Conservation (phyloP, 1,284 basidiomycete genomes). For the Rhodotorula sp. region DNA sequence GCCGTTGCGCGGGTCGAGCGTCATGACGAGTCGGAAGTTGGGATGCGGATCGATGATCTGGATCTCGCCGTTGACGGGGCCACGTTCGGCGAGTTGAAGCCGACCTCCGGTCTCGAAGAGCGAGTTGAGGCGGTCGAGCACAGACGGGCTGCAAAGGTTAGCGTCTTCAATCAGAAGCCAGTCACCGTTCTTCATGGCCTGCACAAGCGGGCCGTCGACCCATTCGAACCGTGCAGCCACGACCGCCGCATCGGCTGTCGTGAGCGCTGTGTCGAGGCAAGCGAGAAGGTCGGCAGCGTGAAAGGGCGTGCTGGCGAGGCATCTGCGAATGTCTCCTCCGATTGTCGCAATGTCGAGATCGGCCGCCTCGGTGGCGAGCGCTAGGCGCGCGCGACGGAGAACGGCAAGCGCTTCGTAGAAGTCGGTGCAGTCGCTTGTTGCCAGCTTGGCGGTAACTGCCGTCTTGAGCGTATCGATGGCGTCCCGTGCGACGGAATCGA, state of each 20-base stretch:
- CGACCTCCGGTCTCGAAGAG: constrained; percentile 81
- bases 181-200: constrained; percentile 78
- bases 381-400: constrained; percentile 18
- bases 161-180: constrained; percentile 93
- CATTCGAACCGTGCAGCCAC: constrained; percentile 76
- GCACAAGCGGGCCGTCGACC: constrained; percentile 91
- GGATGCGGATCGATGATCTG: constrained; percentile 78
- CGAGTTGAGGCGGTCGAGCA: constrained; percentile 94
- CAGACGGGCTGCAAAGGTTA: constrained; percentile 91
- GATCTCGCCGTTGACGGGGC: constrained; percentile 73
- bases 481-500: constrained; percentile 29
- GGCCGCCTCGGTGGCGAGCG: constrained; percentile 8
- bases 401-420: constrained; percentile 17
- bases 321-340: neutral
- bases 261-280: constrained; percentile 6
- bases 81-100: constrained; percentile 84
- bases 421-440: constrained; percentile 1
- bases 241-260: constrained; percentile 9
- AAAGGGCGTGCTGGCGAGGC: neutral
- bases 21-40: constrained; percentile 91
- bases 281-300: neutral
- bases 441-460: constrained; percentile 10
- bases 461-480: constrained; percentile 17
- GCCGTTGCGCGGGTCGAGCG: constrained; percentile 83
- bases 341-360: constrained; percentile 14